These are phyloP conservation scores for Emmonsiellopsis sp. DNA, from an alignment of 2,329 filamentous ascomycete species.

Conservation along the genomic window DNA sequence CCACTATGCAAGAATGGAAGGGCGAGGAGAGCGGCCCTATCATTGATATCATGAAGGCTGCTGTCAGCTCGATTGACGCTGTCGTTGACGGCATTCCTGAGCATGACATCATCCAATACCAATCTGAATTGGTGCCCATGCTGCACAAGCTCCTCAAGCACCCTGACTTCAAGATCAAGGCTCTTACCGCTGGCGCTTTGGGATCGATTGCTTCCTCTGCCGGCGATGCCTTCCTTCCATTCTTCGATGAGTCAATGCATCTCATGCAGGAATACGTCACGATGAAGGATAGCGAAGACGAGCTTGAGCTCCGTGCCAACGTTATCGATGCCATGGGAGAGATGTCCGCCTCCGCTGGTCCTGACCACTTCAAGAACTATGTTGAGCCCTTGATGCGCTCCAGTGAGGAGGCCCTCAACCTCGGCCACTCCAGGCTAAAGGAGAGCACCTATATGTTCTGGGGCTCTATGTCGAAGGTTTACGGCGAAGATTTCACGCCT, in stretches of 20 bases:
- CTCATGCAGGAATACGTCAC: conserved; percentile 75
- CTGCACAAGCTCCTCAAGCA: conserved; percentile 77
- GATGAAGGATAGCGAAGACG: conserved; percentile 82
- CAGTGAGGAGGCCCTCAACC: conserved; percentile 79
- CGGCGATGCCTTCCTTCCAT: conserved; percentile 76
- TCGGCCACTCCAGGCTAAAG: conserved; percentile 82
- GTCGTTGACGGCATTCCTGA: conserved; percentile 77
- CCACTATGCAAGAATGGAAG: conserved; percentile 61
- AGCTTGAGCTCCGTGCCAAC: conserved; percentile 79
- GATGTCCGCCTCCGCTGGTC: conserved; percentile 80
- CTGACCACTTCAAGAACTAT: conserved; percentile 80
- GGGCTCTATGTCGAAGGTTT: conserved; percentile 90
- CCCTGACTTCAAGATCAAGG: conserved; percentile 81
- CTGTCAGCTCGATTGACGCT: conserved; percentile 83
- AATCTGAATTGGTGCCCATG: conserved; percentile 71
- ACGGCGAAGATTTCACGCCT: conserved; percentile 54
- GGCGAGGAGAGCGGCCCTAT: conserved; percentile 62
- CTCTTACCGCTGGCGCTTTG: conserved; percentile 76
- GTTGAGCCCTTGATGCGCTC: conserved; percentile 84
- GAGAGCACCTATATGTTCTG: conserved; percentile 97
- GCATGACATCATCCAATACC: conserved; percentile 72
- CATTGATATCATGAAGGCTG: conserved; percentile 77
- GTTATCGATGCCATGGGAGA: conserved; percentile 90
- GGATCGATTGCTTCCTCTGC: conserved; percentile 84
- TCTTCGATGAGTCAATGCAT: conserved; percentile 83